Base-by-base conservation (phyloP, 441 rosid species). In the Adansonia gregorii region DNA sequence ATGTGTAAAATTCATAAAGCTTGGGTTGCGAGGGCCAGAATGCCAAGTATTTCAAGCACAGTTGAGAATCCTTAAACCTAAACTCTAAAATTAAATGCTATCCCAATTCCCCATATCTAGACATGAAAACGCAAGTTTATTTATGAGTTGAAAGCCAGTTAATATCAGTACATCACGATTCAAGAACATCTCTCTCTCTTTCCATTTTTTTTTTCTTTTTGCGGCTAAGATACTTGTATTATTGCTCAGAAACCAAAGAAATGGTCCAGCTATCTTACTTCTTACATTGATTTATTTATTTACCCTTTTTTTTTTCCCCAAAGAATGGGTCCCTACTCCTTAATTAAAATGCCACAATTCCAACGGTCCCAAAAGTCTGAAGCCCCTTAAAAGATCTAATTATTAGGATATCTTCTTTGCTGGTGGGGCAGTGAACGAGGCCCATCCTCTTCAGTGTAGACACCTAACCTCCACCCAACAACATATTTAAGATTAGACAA, bases 361-460 rank as follows among this genome's bases (percentile, higher is more conserved):
- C 65, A 67, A 8, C 43, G 66, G 59, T 60, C 58, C 79, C 74
- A 35, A 58, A 6, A 15, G 48, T 14, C 17, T 77, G 14, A 11
- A 12, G 43, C 51, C 60, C 27, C 58, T 24, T 11, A 64, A 64
- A 52, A 1, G 20, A 67, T 15, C 77, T 56, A 59, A 49, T 73
- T 49, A 27, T 73, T 45, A 17, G 61, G 73, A 51, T 49, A 12
- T 19, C 10, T 64, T 48, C 39, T 46, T 20, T 68, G 55, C 2
- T 19, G 43, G 14, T 24, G 15, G 17, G 49, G 19, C 61, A 17
- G 9, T 49, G 5, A 35, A 46, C n/a, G 56, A 11, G 63, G 72
- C 49, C 61, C 74, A 14, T 4, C n/a, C 6, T 2, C 20, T 19
- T 17, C 19, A 12, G 10, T 74, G 81, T 79, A 79, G 79, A 69